Evolutionary conservation across 768 basidiomycete species (phyloP), one percentile per base, ranked within the genome.

Genomic region (Leccinum boreale): DNA sequence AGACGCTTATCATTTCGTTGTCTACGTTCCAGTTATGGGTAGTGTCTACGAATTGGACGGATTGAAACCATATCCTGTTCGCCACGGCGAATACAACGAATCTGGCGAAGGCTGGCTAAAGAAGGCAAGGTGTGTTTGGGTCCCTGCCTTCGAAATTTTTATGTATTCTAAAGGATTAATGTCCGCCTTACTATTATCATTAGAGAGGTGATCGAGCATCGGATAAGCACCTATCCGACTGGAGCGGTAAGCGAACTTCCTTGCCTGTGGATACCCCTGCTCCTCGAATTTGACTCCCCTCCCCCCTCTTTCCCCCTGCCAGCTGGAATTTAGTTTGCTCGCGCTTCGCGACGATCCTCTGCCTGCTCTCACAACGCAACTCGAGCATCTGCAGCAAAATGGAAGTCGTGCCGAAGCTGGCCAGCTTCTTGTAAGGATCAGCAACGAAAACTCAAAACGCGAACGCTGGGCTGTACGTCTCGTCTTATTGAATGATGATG

Each of bases 1-100:
- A 67, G 97, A 98, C 65, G 95, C 95, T 12, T 99, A 96, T 72
- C 96, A 99, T 66, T 99, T 98, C 67, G 87, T 98, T 44, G 89
- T 96, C 11, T 99, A 98, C 71, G 76, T 96, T 50, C 96, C 96
- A 4, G 75, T 86, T 45, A 80, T 86, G 73, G 96, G 91, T 19
- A 80, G 81, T 23, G 74, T 99, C 46, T 98, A 95, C 73, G 96
- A 99, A 74, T 80, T 99, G 31, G 96, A 98, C 67, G 96, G 96
- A 11, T 75, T 99, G 62, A 92, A 94, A 70, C 75, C 78, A 48
- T 75, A 80, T 60, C 87, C 96, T 2, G 83, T 98, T 17, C 83
- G 80, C 58, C 97, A 99, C 70, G 92, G 90, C n/a, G 65, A 75
- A 31, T 88, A 82, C 60, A 78, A 83, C 23, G 85, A 85, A 53